These are phyloP conservation scores for Trichosporon sp. DNA, from an alignment of 1,284 basidiomycete genomes.

Conservation along the genomic window DNA sequence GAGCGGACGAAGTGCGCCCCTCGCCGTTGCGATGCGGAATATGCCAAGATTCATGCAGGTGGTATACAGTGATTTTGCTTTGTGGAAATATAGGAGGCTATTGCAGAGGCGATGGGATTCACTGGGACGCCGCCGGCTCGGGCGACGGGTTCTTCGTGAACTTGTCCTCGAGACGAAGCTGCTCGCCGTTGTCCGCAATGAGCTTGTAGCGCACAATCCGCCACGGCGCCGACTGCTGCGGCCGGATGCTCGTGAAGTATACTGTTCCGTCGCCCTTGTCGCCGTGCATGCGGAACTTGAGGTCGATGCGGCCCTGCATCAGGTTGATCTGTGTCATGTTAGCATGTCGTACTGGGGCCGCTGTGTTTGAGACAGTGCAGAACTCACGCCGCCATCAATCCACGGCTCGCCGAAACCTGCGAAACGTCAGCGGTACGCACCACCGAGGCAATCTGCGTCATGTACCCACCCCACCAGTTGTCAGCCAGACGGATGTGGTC, in stretches of 20 bases:
- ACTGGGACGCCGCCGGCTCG: neutral
- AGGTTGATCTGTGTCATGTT: conserved; percentile 37
- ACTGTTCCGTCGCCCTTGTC: conserved; percentile 44
- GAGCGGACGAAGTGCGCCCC: no score
- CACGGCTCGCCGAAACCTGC: conserved; percentile 48
- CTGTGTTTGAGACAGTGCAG: neutral
- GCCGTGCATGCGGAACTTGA: conserved; percentile 47
- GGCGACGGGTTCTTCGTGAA: conserved; percentile 7
- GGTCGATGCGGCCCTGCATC: conserved; percentile 50
- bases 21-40: neutral
- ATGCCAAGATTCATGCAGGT: conserved; percentile 3
- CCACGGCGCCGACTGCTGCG: conserved; percentile 44
- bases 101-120: neutral
- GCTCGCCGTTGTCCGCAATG: conserved; percentile 43
- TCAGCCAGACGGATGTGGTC: conserved; percentile 38
- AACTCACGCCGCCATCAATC: conserved; percentile 46
- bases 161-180: conserved; percentile 39
- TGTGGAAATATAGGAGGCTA: neutral
- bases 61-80: conserved; percentile 1
- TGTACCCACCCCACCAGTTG: conserved; percentile 47
- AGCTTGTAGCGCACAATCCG: conserved; percentile 50
- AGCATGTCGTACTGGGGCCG: conserved; percentile 6
- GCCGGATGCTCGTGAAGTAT: conserved; percentile 50
- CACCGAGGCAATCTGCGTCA: neutral
- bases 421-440: conserved; percentile 7